Evolutionary conservation across 192 early-diverging fungal genomes (phyloP).

Genomic region (Rhizophagus clarus): DNA sequence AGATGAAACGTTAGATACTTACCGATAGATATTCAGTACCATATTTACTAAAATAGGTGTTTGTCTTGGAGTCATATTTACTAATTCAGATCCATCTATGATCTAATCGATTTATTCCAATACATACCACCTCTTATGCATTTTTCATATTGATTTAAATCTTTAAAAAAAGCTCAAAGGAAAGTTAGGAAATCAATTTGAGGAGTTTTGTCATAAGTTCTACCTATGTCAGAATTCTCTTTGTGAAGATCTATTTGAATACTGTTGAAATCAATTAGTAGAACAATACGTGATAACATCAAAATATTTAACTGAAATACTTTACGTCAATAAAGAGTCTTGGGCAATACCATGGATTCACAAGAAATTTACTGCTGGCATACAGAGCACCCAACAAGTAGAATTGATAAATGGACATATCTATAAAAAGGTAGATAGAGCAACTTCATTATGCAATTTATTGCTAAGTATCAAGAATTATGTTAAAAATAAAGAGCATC

Average conservation of each 20-base stretch:
- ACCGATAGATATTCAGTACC: not conserved
- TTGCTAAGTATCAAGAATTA: not conserved
- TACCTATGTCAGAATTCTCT: not conserved
- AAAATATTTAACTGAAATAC: not conserved
- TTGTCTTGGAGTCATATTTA: not conserved
- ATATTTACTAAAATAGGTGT: not conserved
- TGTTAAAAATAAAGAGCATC: not conserved
- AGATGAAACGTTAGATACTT: not conserved
- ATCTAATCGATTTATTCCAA: not conserved
- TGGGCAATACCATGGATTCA: not conserved
- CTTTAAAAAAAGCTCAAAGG: not conserved
- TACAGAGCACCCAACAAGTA: not conserved
- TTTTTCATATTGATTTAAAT: conserved; percentile 2
- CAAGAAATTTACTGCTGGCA: not conserved
- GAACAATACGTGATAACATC: not conserved
- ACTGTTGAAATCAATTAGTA: not conserved
- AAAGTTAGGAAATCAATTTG: no score
- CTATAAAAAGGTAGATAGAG: no score
- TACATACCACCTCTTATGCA: not conserved
- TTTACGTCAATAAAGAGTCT: not conserved
- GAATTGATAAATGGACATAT: no score
- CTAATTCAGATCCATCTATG: not conserved
- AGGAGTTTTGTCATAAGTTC: not conserved
- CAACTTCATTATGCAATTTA: not conserved
- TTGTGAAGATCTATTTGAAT: not conserved